Evolutionary conservation across 176 grass and related monocot genomes (phyloP).

Genomic region (Avena insularis): DNA sequence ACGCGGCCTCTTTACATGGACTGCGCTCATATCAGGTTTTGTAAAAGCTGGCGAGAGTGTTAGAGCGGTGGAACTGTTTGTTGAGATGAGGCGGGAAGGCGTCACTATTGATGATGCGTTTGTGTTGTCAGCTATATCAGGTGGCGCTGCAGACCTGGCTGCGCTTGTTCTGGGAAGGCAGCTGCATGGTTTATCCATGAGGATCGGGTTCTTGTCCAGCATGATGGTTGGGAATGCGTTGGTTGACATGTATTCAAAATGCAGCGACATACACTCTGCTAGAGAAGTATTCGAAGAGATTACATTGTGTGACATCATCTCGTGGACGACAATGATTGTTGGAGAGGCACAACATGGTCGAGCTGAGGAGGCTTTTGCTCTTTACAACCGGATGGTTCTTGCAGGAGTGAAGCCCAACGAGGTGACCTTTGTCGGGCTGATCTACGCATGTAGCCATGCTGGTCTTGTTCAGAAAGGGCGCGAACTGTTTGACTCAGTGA

Average conservation of each 20-base stretch:
- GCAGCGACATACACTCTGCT: slow-evolving; percentile 79
- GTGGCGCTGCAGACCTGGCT: slow-evolving; percentile 57
- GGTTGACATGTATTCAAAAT: slow-evolving; percentile 96
- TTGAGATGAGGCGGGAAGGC: slow-evolving; percentile 66
- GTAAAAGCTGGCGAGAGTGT: slow-evolving; percentile 59
- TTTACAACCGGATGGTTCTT: slow-evolving; percentile 74
- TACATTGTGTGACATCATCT: slow-evolving; percentile 54
- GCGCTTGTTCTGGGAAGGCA: slow-evolving; percentile 62
- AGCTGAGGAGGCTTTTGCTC: slow-evolving; percentile 54
- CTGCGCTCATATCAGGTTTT: slow-evolving; percentile 78
- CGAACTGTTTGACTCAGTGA: slow-evolving; percentile 77
- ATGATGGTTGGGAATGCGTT: slow-evolving; percentile 73
- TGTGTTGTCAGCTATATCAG: slow-evolving; percentile 54
- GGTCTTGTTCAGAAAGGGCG: slow-evolving; percentile 85
- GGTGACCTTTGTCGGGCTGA: slow-evolving; percentile 83
- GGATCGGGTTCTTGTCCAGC: slow-evolving; percentile 62
- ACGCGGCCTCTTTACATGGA: slow-evolving; percentile 74
- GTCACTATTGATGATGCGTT: slow-evolving; percentile 72
- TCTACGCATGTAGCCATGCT: slow-evolving; percentile 94
- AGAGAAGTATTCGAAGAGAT: slow-evolving; percentile 78
- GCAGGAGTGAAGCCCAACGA: slow-evolving; percentile 76
- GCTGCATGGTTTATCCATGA: slow-evolving; percentile 61
- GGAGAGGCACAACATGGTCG: slow-evolving; percentile 83
- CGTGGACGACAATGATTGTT: slow-evolving; percentile 90
- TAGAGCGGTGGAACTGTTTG: slow-evolving; percentile 57